Conservation (phyloP, 148 eudicot species). For the Fallopia convolvulus region DNA sequence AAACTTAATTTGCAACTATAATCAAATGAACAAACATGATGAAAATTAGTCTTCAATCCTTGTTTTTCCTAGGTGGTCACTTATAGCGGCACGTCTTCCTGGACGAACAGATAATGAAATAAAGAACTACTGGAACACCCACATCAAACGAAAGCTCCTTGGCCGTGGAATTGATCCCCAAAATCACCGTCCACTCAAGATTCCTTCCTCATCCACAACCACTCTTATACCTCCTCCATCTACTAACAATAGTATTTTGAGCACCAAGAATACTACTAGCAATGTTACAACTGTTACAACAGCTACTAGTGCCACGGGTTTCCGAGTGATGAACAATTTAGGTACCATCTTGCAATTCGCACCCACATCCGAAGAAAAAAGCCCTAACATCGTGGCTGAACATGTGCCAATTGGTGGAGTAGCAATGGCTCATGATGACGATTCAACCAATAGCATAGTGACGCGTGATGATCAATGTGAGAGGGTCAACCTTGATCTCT, state of each 20-base stretch:
- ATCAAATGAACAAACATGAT: too few species aligned
- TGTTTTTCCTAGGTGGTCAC: constrained; percentile 19
- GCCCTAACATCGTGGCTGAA: neutral
- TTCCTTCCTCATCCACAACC: neutral
- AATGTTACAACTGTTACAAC: neutral
- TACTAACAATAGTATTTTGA: neutral
- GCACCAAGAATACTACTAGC: neutral
- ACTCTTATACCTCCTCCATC: neutral
- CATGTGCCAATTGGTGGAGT: neutral
- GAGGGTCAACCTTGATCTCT: constrained; percentile 16
- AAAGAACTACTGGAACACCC: constrained; percentile 25
- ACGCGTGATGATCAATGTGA: constrained; percentile 16
- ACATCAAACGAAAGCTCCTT: constrained; percentile 16
- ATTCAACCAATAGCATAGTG: constrained; percentile 27
- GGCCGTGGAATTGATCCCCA: constrained; percentile 1
- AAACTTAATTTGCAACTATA: too few species aligned
- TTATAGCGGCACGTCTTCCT: constrained; percentile 23
- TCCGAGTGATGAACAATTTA: constrained; percentile 21
- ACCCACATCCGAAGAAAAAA: neutral
- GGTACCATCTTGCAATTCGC: constrained; percentile 23
- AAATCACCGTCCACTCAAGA: neutral
- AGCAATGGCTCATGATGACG: constrained; percentile 12
- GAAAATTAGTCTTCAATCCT: neutral
- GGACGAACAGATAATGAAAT: constrained; percentile 28
- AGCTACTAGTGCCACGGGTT: constrained; percentile 1